Conservation (phyloP, 768 basidiomycete species). For the Crepidotus variabilis region DNA sequence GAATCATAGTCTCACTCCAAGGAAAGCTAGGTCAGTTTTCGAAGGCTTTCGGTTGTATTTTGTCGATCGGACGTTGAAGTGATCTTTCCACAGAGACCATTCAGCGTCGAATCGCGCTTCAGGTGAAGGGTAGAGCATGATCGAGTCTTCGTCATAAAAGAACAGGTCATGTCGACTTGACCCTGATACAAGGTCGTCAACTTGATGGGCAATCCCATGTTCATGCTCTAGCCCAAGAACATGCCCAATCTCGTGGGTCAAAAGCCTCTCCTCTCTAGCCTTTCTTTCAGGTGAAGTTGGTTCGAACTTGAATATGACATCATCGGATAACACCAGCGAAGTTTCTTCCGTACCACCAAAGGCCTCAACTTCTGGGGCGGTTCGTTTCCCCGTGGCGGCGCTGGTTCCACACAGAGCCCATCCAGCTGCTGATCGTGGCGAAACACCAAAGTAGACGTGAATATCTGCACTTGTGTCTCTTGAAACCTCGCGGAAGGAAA, state of each 20-base stretch:
- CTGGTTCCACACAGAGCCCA: constrained; percentile 4
- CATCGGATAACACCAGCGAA: background rate
- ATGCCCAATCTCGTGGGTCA: constrained; percentile 4
- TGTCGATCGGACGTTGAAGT: constrained; percentile 1
- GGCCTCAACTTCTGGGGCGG: background rate
- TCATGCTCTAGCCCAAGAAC: constrained; percentile 5
- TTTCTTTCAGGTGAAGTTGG: background rate
- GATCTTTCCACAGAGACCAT: constrained; percentile 7
- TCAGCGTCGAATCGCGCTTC: background rate
- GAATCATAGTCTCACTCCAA: background rate
- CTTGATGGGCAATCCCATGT: background rate
- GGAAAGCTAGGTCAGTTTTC: background rate
- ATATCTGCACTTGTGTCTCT: background rate
- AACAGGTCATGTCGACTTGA: background rate
- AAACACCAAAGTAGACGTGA: background rate
- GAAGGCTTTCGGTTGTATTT: constrained; percentile 2
- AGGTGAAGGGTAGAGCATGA: constrained; percentile 3
- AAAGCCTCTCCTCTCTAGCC: background rate
- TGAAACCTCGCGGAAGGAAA: background rate
- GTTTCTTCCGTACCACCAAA: constrained; percentile 5
- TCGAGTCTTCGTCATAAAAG: constrained; percentile 2
- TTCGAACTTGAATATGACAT: background rate
- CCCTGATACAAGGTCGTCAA: background rate
- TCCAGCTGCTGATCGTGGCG: background rate
- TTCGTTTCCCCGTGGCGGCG: background rate